Base-by-base conservation (phyloP, 306 rosid species). In the Oemleria cerasiformis region DNA sequence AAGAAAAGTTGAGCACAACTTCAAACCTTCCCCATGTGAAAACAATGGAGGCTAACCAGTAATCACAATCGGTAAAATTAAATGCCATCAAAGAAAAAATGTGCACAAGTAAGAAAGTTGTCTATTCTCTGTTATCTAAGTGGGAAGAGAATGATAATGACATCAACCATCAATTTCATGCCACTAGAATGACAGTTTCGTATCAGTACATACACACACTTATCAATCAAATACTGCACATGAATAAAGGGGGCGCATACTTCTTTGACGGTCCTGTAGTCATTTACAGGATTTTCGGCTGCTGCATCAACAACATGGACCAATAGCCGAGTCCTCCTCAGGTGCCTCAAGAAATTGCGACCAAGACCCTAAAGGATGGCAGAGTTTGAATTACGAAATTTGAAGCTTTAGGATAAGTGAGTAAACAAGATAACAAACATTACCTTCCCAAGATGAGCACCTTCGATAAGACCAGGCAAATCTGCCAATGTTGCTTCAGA, bases 401-500 rank as follows among this genome's bases (percentile, higher is more conserved):
- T 71, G 5, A 19, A 34, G 25, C 5, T 38, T 57, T 59, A 57
- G 56, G 48, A 63, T 56, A 57, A 71, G 40, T 25, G 50, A 42
- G 49, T 65, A 66, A 34, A 55, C 39, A 50, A 59, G 53, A 69
- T 64, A 45, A 38, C n/a, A 68, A 62, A 42, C 20, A 69, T 80
- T 91, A 91, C 99, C 99, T 95, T 95, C 77, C 99, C 99, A 75
- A 91, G 84, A 85, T 95, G 99, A 82, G 99, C 97, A 59, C 99
- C 99, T 84, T 95, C 92, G 65, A 91, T 95, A 75, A 95, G 97
- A 74, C 99, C 99, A 55, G 99, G 99, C 82, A 95, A 84, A 86
- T 95, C 99, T 74, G 96, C 99, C 77, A 95, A 77, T 34, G 99
- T 95, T 75, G 96, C 96, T 82, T 89, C 99, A 16, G 97, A 91